A percentile compares a stretch with the other conserved stretches of the same genome.
Conservation (phyloP, 495 filamentous ascomycete species). For the Staphylotrichum longicolle region DNA sequence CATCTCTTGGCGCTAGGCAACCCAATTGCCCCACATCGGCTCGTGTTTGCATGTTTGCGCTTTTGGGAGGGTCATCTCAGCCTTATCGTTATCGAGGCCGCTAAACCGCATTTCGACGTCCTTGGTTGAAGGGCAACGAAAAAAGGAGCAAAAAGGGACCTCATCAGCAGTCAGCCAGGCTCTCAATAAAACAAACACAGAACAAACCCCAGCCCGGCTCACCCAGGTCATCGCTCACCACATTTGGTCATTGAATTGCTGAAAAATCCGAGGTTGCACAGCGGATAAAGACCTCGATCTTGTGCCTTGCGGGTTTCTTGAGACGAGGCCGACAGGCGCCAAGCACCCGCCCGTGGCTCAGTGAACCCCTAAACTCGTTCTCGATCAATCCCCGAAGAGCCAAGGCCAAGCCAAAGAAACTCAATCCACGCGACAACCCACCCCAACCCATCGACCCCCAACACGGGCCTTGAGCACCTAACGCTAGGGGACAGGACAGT, state of each 20-base stretch:
- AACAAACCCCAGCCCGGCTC: neutral
- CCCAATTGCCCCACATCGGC: too few species aligned
- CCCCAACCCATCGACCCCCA: neutral
- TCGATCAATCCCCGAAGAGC: constrained; percentile 3
- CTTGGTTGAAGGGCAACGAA: neutral
- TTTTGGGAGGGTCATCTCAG: too few species aligned
- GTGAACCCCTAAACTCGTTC: constrained; percentile 17
- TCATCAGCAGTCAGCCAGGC: neutral
- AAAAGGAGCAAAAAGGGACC: constrained; percentile 16
- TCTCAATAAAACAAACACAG: neutral
- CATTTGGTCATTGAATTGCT: neutral
- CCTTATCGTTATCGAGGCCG: constrained; percentile 7
- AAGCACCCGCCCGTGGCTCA: neutral
- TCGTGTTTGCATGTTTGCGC: too few species aligned
- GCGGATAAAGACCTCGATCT: neutral
- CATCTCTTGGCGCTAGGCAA: too few species aligned
- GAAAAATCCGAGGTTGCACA: neutral
- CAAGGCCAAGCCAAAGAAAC: constrained; percentile 17
- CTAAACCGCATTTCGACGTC: constrained; percentile 14
- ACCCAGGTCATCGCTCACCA: neutral
- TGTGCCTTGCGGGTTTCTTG: neutral
- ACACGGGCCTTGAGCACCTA: neutral
- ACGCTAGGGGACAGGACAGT: neutral
- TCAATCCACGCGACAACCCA: constrained; percentile 2
- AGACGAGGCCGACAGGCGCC: neutral